Evolutionary conservation across 1,284 basidiomycete genomes (phyloP).

Genomic region (Pascua guehoae): DNA sequence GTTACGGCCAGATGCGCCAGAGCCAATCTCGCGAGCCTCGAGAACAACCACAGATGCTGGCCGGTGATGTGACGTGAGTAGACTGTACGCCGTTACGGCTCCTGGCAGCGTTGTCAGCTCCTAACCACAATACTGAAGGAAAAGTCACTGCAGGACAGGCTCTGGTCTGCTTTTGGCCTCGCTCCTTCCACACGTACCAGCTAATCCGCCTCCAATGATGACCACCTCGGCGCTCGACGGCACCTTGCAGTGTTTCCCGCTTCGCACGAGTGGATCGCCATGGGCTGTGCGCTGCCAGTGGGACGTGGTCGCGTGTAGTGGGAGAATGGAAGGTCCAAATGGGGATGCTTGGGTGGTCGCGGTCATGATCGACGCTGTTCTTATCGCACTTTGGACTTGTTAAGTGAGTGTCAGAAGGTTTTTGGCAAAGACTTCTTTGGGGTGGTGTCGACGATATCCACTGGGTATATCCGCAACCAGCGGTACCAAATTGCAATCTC

Average conservation of each 20-base stretch:
- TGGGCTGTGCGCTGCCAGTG: conserved; percentile 35
- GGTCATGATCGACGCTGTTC: too few relatives aligned
- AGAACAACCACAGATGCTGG: conserved; percentile 27
- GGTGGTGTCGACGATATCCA: too few relatives aligned
- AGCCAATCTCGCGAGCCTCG: conserved; percentile 42
- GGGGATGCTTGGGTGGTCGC: background rate
- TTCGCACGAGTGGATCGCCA: conserved; percentile 26
- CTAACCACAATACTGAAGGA: background rate
- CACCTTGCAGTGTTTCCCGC: conserved; percentile 17
- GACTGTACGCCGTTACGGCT: conserved; percentile 27
- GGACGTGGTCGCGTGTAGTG: conserved; percentile 25
- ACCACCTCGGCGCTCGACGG: conserved; percentile 31
- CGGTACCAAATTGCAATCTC: too few relatives aligned
- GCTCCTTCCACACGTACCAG: conserved; percentile 11
- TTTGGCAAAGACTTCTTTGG: too few relatives aligned
- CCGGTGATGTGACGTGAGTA: conserved; percentile 21
- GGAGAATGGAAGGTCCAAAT: conserved; percentile 9
- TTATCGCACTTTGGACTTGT: too few relatives aligned
- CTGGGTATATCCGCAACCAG: too few relatives aligned
- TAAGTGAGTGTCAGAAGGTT: too few relatives aligned
- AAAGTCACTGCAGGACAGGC: background rate
- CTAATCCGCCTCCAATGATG: conserved; percentile 35
- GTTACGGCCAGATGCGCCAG: conserved; percentile 43
- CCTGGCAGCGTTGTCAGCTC: background rate
- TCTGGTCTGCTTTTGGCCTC: too few relatives aligned